Conservation (phyloP, 352 stramenopile genomes). For the Hyaloperonospora arabidopsidis region DNA sequence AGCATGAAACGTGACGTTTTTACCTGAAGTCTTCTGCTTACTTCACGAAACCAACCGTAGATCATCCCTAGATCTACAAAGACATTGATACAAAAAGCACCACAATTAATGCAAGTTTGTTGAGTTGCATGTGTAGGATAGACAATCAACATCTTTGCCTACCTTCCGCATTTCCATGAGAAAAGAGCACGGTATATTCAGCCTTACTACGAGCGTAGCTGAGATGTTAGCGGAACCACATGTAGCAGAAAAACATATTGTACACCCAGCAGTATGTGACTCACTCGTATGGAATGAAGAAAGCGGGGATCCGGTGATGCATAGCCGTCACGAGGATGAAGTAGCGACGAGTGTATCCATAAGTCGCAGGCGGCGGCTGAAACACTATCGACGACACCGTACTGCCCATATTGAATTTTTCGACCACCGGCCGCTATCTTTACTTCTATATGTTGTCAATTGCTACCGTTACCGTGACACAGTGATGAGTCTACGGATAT, state of each 20-base stretch:
- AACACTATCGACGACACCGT: conserved; percentile 83
- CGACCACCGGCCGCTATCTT: not conserved
- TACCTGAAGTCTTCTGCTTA: conserved; percentile 72
- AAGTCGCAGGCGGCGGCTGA: conserved; percentile 75
- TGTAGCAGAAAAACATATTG: conserved; percentile 2
- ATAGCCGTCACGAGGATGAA: conserved; percentile 90
- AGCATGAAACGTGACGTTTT: conserved; percentile 1
- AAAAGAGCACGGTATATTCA: conserved; percentile 94
- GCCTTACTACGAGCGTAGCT: conserved; percentile 52
- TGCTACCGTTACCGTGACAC: not conserved
- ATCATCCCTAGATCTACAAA: conserved; percentile 92
- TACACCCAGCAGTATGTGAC: conserved; percentile 7
- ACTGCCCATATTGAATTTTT: conserved; percentile 48
- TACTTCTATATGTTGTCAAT: not conserved
- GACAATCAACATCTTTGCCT: not conserved
- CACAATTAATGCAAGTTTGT: not conserved
- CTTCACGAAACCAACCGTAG: conserved; percentile 94
- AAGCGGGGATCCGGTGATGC: conserved; percentile 89
- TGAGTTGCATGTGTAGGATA: too few relatives aligned
- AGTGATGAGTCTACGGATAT: conserved; percentile 2
- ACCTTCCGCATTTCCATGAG: conserved; percentile 95
- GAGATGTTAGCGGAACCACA: conserved; percentile 13
- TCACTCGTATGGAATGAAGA: conserved; percentile 90
- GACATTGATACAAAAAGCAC: not conserved
- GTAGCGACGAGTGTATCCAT: conserved; percentile 78